Percentiles rank a stretch among this genome's conserved stretches.
Evolutionary conservation across 371 early-diverging fungal species (phyloP).

Genomic region (Sporodiniella umbellata): DNA sequence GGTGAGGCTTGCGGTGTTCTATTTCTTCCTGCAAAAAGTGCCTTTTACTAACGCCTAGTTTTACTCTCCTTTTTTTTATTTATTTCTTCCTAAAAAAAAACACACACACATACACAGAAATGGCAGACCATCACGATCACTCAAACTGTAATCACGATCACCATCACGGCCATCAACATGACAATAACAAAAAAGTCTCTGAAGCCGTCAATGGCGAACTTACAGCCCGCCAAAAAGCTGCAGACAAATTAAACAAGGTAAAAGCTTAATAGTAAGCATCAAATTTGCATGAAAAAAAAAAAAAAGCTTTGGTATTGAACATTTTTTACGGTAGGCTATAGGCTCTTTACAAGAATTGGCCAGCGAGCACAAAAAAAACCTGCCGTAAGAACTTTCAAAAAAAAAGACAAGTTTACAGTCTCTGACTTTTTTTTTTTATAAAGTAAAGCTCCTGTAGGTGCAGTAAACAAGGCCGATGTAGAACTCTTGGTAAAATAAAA

Average conservation of each 20-base stretch:
- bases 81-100: background rate
- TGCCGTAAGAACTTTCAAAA: conserved; percentile 6
- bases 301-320: too few relatives aligned
- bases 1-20: background rate
- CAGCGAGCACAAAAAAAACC: conserved; percentile 13
- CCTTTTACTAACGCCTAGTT: background rate
- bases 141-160: conserved; percentile 26
- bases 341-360: conserved; percentile 15
- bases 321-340: conserved; percentile 13
- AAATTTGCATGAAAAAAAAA: background rate
- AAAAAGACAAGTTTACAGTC: too few relatives aligned
- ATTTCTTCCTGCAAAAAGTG: background rate
- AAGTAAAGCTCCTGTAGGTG: conserved; percentile 7
- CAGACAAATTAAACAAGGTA: conserved; percentile 24
- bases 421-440: background rate
- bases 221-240: conserved; percentile 10
- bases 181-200: conserved; percentile 2
- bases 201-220: conserved; percentile 11
- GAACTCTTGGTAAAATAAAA: conserved; percentile 17
- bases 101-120: background rate
- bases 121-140: conserved; percentile 24
- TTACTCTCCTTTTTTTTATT: background rate
- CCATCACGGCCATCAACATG: conserved; percentile 12
- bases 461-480: conserved; percentile 17
- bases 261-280: too few relatives aligned